Percentiles rank a stretch among this genome's conserved stretches.
These are phyloP conservation scores for Pleurotus citrinopileatus DNA, from an alignment of 768 basidiomycete species.

Conservation along the genomic window DNA sequence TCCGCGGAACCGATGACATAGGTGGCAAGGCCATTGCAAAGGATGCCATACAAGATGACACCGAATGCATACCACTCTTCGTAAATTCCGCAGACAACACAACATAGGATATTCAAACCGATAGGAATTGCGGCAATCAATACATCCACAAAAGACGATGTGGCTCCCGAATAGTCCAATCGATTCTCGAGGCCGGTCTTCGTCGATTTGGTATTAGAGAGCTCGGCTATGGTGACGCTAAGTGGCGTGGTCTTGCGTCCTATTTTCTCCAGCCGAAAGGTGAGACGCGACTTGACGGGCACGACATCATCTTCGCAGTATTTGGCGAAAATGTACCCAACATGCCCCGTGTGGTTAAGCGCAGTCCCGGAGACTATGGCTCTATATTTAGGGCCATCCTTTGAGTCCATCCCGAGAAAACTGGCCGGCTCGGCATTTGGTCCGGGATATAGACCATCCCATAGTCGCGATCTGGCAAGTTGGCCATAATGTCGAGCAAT, in stretches of 20 bases:
- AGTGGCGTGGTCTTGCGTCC: neutral
- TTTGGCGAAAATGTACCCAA: conserved; percentile 24
- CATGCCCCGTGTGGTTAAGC: conserved; percentile 24
- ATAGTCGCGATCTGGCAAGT: conserved; percentile 29
- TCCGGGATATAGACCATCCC: conserved; percentile 32
- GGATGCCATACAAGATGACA: conserved; percentile 30
- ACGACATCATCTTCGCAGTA: conserved; percentile 12
- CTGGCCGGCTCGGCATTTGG: conserved; percentile 25
- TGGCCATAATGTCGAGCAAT: conserved; percentile 29
- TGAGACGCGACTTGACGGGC: neutral
- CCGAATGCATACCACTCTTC: conserved; percentile 28
- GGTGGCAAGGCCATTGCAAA: conserved; percentile 28
- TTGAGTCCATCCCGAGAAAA: conserved; percentile 24
- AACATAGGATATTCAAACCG: neutral
- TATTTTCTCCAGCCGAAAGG: neutral
- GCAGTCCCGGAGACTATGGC: conserved; percentile 24
- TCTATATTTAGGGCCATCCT: conserved; percentile 22
- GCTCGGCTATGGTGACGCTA: conserved; percentile 19
- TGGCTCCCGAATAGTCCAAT: neutral
- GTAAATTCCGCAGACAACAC: conserved; percentile 20
- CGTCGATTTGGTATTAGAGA: conserved; percentile 2
- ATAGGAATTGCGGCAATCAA: neutral
- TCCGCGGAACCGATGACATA: conserved; percentile 27
- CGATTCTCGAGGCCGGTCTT: neutral
- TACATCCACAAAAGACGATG: neutral